phyloP scores from a whole-genome alignment of 2,329 filamentous ascomycete species.

The Paecilomyces dactylethromorphus region DNA sequence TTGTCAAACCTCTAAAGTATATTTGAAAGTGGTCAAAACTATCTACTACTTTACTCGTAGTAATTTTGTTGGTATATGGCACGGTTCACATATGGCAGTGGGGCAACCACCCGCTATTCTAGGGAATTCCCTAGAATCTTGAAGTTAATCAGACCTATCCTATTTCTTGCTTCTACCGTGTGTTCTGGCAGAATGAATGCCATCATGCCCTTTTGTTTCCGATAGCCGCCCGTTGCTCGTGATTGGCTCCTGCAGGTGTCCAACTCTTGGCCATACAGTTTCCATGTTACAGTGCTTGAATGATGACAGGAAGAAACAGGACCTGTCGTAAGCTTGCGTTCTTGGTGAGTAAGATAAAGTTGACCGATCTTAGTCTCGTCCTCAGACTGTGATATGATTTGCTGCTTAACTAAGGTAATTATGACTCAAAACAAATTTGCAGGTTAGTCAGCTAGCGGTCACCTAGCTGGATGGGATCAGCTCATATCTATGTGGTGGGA shows the following conservation, averaged over 20 bases:
- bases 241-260: background rate
- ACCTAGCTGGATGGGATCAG: background rate
- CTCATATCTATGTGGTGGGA: background rate
- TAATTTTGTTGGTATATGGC: no score
- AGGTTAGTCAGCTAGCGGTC: background rate
- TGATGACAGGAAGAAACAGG: background rate
- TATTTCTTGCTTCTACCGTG: no score
- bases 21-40: no score
- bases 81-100: no score
- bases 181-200: no score
- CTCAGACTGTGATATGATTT: background rate
- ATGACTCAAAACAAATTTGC: background rate
- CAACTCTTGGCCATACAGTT: background rate
- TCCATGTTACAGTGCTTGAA: background rate
- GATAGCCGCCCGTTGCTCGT: background rate
- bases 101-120: no score
- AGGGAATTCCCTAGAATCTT: no score
- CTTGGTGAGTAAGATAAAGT: background rate
- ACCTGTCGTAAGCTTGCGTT: background rate
- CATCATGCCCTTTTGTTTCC: no score
- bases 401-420: background rate
- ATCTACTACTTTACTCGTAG: no score
- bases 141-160: no score
- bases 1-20: no score
- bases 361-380: background rate